Percentiles rank a stretch among this genome's conserved stretches.
These are phyloP conservation scores for Solanum corneliomulleri DNA, from an alignment of 257 asterid genomes.

Conservation along the genomic window DNA sequence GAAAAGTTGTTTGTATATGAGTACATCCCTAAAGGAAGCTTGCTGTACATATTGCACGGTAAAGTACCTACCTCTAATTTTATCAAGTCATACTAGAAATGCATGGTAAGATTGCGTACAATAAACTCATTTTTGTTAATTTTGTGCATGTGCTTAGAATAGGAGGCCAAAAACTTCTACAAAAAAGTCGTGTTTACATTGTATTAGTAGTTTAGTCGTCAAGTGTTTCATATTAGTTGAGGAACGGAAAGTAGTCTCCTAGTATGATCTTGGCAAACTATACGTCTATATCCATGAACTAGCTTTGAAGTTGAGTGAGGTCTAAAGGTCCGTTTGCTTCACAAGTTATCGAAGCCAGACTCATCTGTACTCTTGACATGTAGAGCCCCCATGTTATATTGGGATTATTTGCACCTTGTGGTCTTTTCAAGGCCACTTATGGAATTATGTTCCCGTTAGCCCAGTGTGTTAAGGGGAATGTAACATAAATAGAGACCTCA, in stretches of 20 bases:
- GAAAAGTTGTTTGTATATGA: conserved; percentile 68
- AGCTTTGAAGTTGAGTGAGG: not conserved
- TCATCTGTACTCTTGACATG: not conserved
- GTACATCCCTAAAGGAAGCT: conserved; percentile 53
- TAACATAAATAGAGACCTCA: not conserved
- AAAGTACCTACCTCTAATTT: not conserved
- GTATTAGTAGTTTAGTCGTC: not conserved
- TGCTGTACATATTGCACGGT: conserved; percentile 55
- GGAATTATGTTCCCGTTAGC: not conserved
- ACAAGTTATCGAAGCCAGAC: not conserved
- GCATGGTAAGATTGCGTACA: not conserved
- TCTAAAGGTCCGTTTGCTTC: not conserved
- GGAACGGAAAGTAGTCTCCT: not conserved
- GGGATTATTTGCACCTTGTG: not conserved
- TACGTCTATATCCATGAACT: not conserved
- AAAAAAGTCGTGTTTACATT: not conserved
- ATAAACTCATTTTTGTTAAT: not conserved
- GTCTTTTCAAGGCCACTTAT: not conserved
- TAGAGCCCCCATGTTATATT: not conserved
- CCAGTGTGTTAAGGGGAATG: not conserved
- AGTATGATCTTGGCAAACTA: not conserved
- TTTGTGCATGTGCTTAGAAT: not conserved
- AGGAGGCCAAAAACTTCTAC: not conserved
- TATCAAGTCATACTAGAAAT: not conserved
- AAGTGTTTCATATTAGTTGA: no score